Evolutionary conservation across 192 early-diverging fungal genomes (phyloP), one percentile per base, ranked within the genome.

Genomic region (Coemansia javaensis): DNA sequence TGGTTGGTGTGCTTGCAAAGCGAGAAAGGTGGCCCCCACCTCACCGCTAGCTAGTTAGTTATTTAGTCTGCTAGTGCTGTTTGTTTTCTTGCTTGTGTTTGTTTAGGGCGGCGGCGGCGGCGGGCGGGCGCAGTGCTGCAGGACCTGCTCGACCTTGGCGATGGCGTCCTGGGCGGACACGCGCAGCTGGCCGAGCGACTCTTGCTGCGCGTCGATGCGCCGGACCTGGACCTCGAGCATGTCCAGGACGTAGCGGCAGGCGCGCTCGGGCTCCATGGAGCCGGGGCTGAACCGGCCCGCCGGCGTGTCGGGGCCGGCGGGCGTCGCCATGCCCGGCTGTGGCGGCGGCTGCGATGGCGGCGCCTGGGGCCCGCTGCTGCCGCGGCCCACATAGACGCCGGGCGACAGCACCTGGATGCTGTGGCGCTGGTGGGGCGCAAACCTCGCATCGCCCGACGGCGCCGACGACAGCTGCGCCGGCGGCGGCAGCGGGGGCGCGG

Each of bases 181-280:
- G 15, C 50, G 40, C 17, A 73, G 62, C 32, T 56, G 44, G 10
- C 11, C 25, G 44, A 73, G 37, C 1, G 35, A 42, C 0, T 73
- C 57, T 16, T 73, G 69, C 54, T 73, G 62, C 11, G 37, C 62
- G 18, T 73, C 69, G 18, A 73, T 73, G 18, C 48, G 20, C n/a
- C 45, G 20, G 31, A 65, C 41, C 27, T 73, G 69, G 24, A 12
- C 21, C 10, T 53, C 48, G 0, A 73, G 57, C 40, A 73, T 53
- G 3, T 73, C 62, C 30, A 73, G 37, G 9, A 55, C 69, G 23
- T 65, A 56, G 1, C 58, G 41, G 17, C 62, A 73, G 0, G 69
- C 46, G 4, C 41, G 24, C 28, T 73, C 69, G 0, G 62, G 53
- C 35, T 65, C 47, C 32, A 28, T 32, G 5, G 43, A 35, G 8